A percentile compares a stretch with the other conserved stretches of the same genome.
Evolutionary conservation across 768 basidiomycete genomes (phyloP).

Genomic region (Suillus subalutaceus): DNA sequence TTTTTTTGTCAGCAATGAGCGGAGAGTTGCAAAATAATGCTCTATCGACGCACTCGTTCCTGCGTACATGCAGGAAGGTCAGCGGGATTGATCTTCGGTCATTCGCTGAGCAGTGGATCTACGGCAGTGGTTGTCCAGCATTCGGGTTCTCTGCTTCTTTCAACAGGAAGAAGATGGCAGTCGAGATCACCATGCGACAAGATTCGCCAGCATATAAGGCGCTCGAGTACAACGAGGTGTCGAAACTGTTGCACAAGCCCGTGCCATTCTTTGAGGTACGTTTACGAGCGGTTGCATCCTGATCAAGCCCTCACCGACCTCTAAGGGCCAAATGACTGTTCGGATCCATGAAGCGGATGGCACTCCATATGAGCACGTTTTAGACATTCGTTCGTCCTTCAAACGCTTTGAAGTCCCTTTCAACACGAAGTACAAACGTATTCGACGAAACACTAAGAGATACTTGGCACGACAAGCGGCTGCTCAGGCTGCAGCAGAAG

Average conservation of each 20-base stretch:
- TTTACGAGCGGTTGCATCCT: constrained; percentile 8
- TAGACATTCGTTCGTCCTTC: constrained; percentile 84
- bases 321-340: constrained; percentile 94
- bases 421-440: constrained; percentile 97
- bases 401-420: constrained; percentile 98
- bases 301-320: constrained; percentile 6
- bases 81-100: constrained; percentile 86
- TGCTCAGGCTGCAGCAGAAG: constrained; percentile 90
- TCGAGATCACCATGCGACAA: constrained; percentile 94
- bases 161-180: constrained; percentile 97
- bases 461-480: constrained; percentile 92
- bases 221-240: constrained; percentile 69
- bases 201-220: constrained; percentile 74
- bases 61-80: constrained; percentile 90
- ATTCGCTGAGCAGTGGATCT: constrained; percentile 99
- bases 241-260: constrained; percentile 73
- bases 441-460: constrained; percentile 95
- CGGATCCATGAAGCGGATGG: constrained; percentile 99
- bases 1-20: constrained; percentile 91
- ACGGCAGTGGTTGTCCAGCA: constrained; percentile 92
- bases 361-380: constrained; percentile 97
- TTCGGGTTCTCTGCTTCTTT: constrained; percentile 91
- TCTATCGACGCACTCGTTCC: constrained; percentile 87
- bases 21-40: constrained; percentile 87
- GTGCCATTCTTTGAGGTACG: constrained; percentile 87